Evolutionary conservation across 2,329 filamentous ascomycete genomes (phyloP).

Genomic region (Aspergillus felis): DNA sequence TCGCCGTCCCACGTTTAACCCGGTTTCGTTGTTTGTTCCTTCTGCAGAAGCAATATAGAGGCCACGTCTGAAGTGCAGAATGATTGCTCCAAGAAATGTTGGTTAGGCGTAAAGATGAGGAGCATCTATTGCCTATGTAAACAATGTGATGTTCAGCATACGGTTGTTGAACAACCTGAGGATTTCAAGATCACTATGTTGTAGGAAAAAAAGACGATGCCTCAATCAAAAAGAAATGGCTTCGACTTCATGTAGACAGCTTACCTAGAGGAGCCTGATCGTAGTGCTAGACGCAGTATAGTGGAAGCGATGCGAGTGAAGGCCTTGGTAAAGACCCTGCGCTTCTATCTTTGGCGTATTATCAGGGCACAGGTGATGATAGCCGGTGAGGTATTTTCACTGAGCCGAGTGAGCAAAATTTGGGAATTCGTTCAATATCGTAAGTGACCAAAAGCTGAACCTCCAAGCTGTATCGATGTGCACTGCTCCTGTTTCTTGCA

Average conservation of each 20-base stretch:
- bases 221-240: background rate
- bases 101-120: background rate
- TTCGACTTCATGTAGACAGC: background rate
- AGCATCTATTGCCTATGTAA: background rate
- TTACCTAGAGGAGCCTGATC: background rate
- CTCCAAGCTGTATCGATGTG: background rate
- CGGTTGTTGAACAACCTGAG: background rate
- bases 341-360: background rate
- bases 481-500: background rate
- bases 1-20: background rate
- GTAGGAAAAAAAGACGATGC: background rate
- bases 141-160: background rate
- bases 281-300: background rate
- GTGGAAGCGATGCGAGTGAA: background rate
- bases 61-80: no score
- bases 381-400: background rate
- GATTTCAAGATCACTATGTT: background rate
- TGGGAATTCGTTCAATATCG: background rate
- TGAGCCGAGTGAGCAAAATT: background rate
- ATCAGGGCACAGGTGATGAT: background rate
- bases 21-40: background rate
- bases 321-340: background rate
- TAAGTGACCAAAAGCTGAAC: background rate
- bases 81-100: no score
- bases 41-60: background rate